These are phyloP conservation scores for Tilletia walkeri DNA, from an alignment of 1,284 basidiomycete species.

Conservation along the genomic window DNA sequence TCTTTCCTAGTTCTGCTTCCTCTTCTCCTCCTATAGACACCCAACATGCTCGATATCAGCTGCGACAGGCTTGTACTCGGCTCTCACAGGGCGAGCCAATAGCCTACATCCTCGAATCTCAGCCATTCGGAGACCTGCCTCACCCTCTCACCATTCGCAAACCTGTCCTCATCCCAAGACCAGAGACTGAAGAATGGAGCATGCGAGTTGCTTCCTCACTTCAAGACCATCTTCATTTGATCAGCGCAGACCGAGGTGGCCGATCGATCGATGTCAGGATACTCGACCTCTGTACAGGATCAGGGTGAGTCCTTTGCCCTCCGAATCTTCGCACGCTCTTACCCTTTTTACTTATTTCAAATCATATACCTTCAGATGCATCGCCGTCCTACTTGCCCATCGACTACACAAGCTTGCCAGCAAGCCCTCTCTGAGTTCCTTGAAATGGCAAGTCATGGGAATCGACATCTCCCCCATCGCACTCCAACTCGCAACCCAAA, in stretches of 20 bases:
- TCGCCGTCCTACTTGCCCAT: background rate
- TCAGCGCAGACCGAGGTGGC: background rate
- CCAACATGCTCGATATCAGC: background rate
- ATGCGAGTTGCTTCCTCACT: background rate
- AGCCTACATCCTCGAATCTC: background rate
- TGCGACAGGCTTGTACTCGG: background rate
- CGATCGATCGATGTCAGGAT: background rate
- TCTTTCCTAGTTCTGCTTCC: background rate
- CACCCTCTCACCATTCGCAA: background rate
- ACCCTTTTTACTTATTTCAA: no score
- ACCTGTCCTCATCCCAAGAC: conserved; percentile 10
- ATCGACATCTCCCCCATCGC: background rate
- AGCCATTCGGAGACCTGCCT: conserved; percentile 6
- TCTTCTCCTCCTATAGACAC: background rate
- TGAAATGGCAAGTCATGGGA: background rate
- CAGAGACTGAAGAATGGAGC: conserved; percentile 15
- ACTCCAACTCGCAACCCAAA: background rate
- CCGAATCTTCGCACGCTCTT: background rate
- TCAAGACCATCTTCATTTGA: background rate
- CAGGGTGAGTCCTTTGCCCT: background rate
- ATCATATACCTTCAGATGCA: background rate
- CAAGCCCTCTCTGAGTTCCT: background rate
- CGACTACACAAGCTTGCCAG: background rate
- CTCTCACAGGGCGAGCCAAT: background rate
- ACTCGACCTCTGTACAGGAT: conserved; percentile 6